These are phyloP conservation scores for Sphagnum tenellum DNA, from an alignment of 225 moss, liverwort and hornwort species.

Conservation along the genomic window DNA sequence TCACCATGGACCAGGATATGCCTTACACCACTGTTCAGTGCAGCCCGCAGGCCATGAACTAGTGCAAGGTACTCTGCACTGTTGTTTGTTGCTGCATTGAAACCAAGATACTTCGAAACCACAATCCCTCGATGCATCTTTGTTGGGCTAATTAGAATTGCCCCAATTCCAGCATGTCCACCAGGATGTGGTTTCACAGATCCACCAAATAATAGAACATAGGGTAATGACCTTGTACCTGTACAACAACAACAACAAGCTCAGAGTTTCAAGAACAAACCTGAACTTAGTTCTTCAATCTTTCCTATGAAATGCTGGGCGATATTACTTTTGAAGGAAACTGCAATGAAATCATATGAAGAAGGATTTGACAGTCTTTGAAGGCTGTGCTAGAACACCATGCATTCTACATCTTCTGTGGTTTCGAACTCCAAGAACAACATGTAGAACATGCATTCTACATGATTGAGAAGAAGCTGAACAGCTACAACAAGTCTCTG, in stretches of 20 bases:
- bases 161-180: conserved; percentile 1
- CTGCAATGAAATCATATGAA: too few species aligned
- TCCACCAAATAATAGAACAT: conserved; percentile 4
- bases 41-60: background rate
- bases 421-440: background rate
- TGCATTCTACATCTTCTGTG: background rate
- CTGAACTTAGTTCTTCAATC: background rate
- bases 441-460: too few species aligned
- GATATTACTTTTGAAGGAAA: too few species aligned
- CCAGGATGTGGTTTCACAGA: background rate
- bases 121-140: background rate
- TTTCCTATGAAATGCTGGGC: background rate
- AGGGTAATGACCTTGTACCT: conserved; percentile 1
- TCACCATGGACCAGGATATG: conserved; percentile 3
- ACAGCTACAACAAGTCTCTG: too few species aligned
- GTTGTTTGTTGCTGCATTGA: background rate
- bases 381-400: too few species aligned
- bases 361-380: too few species aligned
- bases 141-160: background rate
- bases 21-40: background rate
- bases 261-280: background rate
- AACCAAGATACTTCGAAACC: background rate
- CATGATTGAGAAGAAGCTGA: too few species aligned
- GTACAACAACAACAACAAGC: background rate
- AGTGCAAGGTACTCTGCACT: conserved; percentile 3